These are phyloP conservation scores for Agrostemma githago DNA, from an alignment of 148 eudicot species.

Conservation along the genomic window DNA sequence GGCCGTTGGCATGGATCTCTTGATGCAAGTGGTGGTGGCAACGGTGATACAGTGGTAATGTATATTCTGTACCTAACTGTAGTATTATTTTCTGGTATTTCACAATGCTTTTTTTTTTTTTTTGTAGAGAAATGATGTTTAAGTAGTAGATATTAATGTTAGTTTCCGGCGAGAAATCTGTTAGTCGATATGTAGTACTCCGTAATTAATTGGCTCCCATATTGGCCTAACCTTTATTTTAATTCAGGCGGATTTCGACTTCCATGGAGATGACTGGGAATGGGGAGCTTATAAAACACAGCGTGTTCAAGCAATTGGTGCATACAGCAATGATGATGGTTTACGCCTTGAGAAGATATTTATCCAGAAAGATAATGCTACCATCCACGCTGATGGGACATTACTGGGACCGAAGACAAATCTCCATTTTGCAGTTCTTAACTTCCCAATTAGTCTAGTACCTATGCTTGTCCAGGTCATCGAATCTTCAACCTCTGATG, in stretches of 20 bases:
- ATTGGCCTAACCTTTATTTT: slow-evolving; percentile 4
- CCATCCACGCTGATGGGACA: slow-evolving; percentile 96
- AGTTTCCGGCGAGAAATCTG: neutral
- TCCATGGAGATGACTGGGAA: slow-evolving; percentile 99
- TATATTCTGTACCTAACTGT: slow-evolving; percentile 19
- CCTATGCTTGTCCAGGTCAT: slow-evolving; percentile 90
- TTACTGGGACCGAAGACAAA: slow-evolving; percentile 90
- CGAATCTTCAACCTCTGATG: slow-evolving; percentile 85
- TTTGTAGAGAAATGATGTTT: neutral
- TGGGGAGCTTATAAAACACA: slow-evolving; percentile 97
- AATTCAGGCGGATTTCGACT: slow-evolving; percentile 90
- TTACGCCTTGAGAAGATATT: slow-evolving; percentile 94
- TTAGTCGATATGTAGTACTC: neutral
- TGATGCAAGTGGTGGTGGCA: slow-evolving; percentile 99
- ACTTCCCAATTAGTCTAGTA: slow-evolving; percentile 93
- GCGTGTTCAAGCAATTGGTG: slow-evolving; percentile 92
- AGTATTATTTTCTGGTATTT: slow-evolving; percentile 1
- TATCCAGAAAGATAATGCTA: slow-evolving; percentile 96
- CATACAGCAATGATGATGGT: slow-evolving; percentile 96
- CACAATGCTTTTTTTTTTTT: neutral
- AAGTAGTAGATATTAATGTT: neutral
- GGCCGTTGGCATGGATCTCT: slow-evolving; percentile 98
- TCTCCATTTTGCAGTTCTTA: slow-evolving; percentile 97
- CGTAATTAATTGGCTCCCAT: neutral
- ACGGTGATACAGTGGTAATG: slow-evolving; percentile 94